These are phyloP conservation scores for Nephelium lappaceum DNA, from an alignment of 345 rosid genomes.

Conservation along the genomic window DNA sequence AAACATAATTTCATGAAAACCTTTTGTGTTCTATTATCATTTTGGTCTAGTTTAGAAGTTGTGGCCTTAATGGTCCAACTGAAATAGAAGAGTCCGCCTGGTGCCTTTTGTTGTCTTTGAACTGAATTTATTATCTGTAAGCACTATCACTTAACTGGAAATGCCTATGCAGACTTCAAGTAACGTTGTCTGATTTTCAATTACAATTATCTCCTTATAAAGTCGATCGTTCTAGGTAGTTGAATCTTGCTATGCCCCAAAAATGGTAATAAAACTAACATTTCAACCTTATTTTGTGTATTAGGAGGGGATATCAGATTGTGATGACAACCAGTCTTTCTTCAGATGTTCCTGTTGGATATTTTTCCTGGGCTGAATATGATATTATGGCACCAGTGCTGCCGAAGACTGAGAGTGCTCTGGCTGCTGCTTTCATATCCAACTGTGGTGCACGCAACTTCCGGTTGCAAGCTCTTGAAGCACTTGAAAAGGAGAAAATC, in stretches of 20 bases:
- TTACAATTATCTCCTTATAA: not conserved
- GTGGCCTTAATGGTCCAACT: not conserved
- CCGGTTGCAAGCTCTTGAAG: constrained; percentile 82
- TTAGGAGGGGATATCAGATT: constrained; percentile 72
- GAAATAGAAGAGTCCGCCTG: not conserved
- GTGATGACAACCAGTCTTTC: constrained; percentile 98
- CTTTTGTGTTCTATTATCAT: not conserved
- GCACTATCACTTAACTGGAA: not conserved
- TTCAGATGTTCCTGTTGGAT: constrained; percentile 98
- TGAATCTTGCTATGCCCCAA: not conserved
- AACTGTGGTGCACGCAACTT: constrained; percentile 93
- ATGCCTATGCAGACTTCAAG: constrained; percentile 1
- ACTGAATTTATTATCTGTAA: not conserved
- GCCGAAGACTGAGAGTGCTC: constrained; percentile 80
- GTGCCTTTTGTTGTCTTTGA: not conserved
- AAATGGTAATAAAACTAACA: constrained; percentile 10
- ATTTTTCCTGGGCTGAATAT: constrained; percentile 99
- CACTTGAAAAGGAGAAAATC: constrained; percentile 57
- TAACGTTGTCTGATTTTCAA: not conserved
- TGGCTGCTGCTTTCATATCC: constrained; percentile 97
- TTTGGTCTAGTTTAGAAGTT: not conserved
- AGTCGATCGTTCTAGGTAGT: not conserved
- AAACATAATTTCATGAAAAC: not conserved
- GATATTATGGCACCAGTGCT: constrained; percentile 89
- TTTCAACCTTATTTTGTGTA: constrained; percentile 19